Conservation (phyloP, 129 eudicot species). For the Helianthus tuberosus region DNA sequence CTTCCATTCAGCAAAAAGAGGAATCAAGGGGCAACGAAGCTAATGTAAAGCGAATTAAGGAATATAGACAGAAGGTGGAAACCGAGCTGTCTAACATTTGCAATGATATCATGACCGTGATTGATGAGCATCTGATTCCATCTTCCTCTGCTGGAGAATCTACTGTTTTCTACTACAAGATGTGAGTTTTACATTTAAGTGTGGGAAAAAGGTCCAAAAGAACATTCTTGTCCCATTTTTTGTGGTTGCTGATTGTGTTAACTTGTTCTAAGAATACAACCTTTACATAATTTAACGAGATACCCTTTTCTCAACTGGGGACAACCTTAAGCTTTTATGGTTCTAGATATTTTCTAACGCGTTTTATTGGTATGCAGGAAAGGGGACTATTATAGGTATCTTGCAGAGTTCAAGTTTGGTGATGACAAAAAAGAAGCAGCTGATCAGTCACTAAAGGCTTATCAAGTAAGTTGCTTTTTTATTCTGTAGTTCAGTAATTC, state of each 20-base stretch:
- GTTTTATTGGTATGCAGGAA: constrained; percentile 41
- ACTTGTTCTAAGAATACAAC: constrained; percentile 9
- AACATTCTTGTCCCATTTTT: constrained; percentile 13
- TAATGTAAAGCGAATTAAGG: constrained; percentile 47
- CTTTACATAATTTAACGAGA: too few relatives aligned
- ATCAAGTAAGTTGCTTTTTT: constrained; percentile 35
- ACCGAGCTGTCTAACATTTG: constrained; percentile 50
- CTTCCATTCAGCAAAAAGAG: constrained; percentile 55
- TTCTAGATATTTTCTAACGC: constrained; percentile 19
- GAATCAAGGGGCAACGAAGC: constrained; percentile 46
- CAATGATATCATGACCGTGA: constrained; percentile 49
- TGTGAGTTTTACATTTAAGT: constrained; percentile 31
- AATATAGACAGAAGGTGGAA: constrained; percentile 48
- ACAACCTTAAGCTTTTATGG: not conserved
- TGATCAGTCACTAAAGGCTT: constrained; percentile 65
- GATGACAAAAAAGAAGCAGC: constrained; percentile 60
- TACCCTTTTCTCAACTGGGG: not conserved
- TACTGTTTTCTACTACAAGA: constrained; percentile 57
- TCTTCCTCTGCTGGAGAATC: constrained; percentile 52
- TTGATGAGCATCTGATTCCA: constrained; percentile 56
- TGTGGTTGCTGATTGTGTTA: not conserved
- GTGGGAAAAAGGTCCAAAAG: constrained; percentile 14
- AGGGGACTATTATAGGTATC: constrained; percentile 61
- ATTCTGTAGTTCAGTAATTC: not conserved
- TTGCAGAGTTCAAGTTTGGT: constrained; percentile 62